Evolutionary conservation across 179 eudicot species (phyloP), one percentile per base, ranked within the genome.

Genomic region (Beta corolliflora): DNA sequence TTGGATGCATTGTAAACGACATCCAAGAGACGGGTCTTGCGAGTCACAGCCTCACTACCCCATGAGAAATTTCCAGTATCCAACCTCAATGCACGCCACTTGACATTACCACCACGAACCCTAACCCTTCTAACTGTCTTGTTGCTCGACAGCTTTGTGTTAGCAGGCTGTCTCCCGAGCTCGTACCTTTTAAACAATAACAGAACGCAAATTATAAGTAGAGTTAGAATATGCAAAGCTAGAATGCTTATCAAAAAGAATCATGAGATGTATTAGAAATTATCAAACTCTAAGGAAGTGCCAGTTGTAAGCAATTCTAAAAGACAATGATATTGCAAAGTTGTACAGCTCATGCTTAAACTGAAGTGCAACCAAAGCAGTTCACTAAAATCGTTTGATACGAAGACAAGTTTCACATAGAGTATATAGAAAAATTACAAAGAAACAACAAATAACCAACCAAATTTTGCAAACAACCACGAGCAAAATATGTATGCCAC

Each of bases 1-100:
- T 89, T 89, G 67, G 90, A 88, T 58, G 90, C 88, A 75, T 88
- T 88, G 87, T 88, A 88, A 13, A 86, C 90, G 36, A 88, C 90
- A 78, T 88, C 90, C 73, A 88, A 67, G 14, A 88, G 63, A 86
- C 90, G 90, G 56, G 89, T 88, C 76, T 88, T 88, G 71, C 88
- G 81, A 52, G 90, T 88, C 29, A 86, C 89, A 6, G 88, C 90
- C 68, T 86, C 90, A 67, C 90, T 88, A 77, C 90, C 89, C 90
- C 90, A 88, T 0, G 90, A 88, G 87, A 80, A 88, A 83, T 86
- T 88, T 12, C 90, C 90, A 2, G 89, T 88, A 77, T 88, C 90
- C 80, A 88, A 76, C 75, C 91, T 87, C 82, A 87, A 53, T 14
- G 91, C 91, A 36, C 90, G 80, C 91, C 91, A 89, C 86, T 89